Conservation (phyloP, 257 asterid species). For the Agastache rugosa region DNA sequence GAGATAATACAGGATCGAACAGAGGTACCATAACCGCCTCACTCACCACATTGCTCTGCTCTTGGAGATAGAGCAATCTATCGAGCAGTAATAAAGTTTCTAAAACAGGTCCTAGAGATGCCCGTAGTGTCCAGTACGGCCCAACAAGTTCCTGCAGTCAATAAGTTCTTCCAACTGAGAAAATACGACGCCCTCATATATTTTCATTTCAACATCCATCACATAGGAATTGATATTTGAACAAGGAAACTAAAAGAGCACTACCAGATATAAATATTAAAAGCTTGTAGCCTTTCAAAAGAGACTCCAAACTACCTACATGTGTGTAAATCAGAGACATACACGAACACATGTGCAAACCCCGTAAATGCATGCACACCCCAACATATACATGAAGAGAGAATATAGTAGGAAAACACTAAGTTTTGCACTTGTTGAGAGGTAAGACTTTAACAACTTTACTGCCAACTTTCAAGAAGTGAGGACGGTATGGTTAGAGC, state of each 20-base stretch:
- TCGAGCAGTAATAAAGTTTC: slow-evolving; percentile 89
- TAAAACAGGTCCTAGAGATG: slow-evolving; percentile 83
- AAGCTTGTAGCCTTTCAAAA: not conserved
- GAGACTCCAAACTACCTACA: not conserved
- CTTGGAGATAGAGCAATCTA: slow-evolving; percentile 86
- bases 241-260: not conserved
- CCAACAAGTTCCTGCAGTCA: slow-evolving; percentile 79
- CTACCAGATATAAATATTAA: not conserved
- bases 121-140: slow-evolving; percentile 94
- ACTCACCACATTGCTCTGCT: slow-evolving; percentile 50
- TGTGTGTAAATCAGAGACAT: not conserved
- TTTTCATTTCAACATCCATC: not conserved
- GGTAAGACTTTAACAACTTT: not conserved
- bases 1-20: slow-evolving; percentile 82
- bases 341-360: not conserved
- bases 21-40: slow-evolving; percentile 62
- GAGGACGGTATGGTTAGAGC: not conserved
- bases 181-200: not conserved
- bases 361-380: not conserved
- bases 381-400: not conserved
- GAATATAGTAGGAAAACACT: not conserved
- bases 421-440: not conserved
- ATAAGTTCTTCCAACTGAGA: slow-evolving; percentile 12
- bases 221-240: slow-evolving; percentile 18
- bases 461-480: not conserved